phyloP scores from a whole-genome alignment of 179 eudicot species.

The Silene vulgaris region DNA sequence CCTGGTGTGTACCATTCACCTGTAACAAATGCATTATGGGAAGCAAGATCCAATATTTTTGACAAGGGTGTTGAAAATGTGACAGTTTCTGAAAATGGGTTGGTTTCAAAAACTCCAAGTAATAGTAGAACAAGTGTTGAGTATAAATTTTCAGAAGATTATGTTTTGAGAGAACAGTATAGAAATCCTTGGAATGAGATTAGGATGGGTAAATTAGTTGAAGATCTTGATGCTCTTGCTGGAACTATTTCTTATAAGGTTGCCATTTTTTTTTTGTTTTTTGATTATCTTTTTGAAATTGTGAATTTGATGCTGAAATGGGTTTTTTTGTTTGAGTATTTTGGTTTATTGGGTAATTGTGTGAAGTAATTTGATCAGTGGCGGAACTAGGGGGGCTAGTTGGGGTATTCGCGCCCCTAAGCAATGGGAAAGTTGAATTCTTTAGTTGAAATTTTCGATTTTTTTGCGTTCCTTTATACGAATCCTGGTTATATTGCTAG shows the following conservation, averaged over 20 bases:
- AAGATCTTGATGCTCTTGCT: conserved; percentile 98
- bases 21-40: conserved; percentile 89
- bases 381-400: no score
- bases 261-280: neutral
- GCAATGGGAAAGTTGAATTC: no score
- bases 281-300: no score
- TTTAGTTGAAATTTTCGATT: no score
- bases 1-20: conserved; percentile 98
- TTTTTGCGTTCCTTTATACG: no score
- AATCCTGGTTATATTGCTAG: neutral
- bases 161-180: conserved; percentile 80
- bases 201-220: conserved; percentile 85
- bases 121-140: conserved; percentile 57
- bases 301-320: neutral
- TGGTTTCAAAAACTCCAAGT: conserved; percentile 54
- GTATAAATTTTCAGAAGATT: conserved; percentile 68
- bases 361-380: neutral
- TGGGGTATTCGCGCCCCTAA: no score
- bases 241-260: conserved; percentile 94
- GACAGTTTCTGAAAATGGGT: conserved; percentile 22
- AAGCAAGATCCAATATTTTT: conserved; percentile 59
- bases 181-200: conserved; percentile 89
- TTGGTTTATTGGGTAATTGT: neutral
- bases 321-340: neutral
- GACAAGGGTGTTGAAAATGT: conserved; percentile 32